phyloP scores from a whole-genome alignment of 2,329 filamentous ascomycete species.

The Teratosphaeria pseudoeucalypti region DNA sequence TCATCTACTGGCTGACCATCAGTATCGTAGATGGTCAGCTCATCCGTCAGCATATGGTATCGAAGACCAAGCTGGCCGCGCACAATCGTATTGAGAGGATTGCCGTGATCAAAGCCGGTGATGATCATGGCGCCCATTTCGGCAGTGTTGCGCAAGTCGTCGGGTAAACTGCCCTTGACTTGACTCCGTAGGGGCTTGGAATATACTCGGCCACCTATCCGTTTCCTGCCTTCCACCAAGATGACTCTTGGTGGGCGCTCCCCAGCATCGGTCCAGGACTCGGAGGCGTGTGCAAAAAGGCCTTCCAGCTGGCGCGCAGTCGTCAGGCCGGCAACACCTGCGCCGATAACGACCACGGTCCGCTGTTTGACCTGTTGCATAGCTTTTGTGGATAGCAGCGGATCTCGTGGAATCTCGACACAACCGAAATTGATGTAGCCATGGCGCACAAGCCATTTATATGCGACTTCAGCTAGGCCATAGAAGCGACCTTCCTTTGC shows the following conservation, averaged over 20 bases:
- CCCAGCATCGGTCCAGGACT: conserved; percentile 52
- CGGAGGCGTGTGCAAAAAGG: conserved; percentile 70
- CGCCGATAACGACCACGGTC: conserved; percentile 78
- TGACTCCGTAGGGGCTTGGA: conserved; percentile 61
- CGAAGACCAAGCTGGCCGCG: conserved; percentile 79
- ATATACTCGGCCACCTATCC: conserved; percentile 87
- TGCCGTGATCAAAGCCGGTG: conserved; percentile 90
- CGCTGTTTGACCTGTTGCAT: conserved; percentile 44
- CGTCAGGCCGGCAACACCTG: conserved; percentile 85
- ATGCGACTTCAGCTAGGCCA: conserved; percentile 75
- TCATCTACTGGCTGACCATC: conserved; percentile 69
- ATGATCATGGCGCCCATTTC: conserved; percentile 99
- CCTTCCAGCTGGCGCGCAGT: conserved; percentile 85
- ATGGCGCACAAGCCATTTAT: conserved; percentile 80
- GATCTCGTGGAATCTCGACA: conserved; percentile 51
- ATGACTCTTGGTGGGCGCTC: conserved; percentile 65
- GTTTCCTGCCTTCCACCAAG: conserved; percentile 73
- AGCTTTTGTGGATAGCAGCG: conserved; percentile 19
- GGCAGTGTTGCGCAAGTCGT: conserved; percentile 60
- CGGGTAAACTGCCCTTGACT: conserved; percentile 41
- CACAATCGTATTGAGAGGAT: conserved; percentile 83
- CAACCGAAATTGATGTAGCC: conserved; percentile 98
- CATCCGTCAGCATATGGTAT: conserved; percentile 70
- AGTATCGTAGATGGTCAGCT: conserved; percentile 81
- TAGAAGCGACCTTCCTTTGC: conserved; percentile 83